Conservation (phyloP, 768 basidiomycete genomes). For the Mycena galopus region DNA sequence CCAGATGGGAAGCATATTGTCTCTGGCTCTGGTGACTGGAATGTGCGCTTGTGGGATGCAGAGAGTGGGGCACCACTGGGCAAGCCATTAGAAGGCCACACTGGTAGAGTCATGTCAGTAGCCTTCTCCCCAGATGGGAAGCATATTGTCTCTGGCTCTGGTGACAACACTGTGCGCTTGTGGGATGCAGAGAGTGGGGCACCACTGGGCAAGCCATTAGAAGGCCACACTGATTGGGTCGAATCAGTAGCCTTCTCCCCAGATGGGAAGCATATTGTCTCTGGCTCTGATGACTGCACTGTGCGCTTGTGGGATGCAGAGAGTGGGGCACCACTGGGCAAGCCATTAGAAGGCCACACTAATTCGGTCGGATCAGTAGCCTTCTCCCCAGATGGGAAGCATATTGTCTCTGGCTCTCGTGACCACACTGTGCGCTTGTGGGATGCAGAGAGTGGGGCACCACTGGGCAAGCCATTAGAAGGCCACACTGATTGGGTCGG, state of each 20-base stretch:
- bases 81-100: no score
- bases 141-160: no score
- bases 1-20: slow-evolving; percentile 3
- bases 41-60: no score
- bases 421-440: no score
- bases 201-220: neutral
- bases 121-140: no score
- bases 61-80: no score
- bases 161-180: neutral
- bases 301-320: neutral
- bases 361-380: neutral
- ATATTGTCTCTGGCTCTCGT: no score
- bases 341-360: neutral
- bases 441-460: no score
- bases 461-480: no score
- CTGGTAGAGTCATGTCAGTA: no score
- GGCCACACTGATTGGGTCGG: no score
- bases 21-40: neutral
- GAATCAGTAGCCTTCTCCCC: neutral
- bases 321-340: neutral
- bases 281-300: neutral
- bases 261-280: neutral
- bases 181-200: neutral
- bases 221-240: neutral
- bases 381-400: neutral